These are phyloP conservation scores for Xerocomus minutiporus DNA, from an alignment of 1,284 basidiomycete species.

Conservation along the genomic window DNA sequence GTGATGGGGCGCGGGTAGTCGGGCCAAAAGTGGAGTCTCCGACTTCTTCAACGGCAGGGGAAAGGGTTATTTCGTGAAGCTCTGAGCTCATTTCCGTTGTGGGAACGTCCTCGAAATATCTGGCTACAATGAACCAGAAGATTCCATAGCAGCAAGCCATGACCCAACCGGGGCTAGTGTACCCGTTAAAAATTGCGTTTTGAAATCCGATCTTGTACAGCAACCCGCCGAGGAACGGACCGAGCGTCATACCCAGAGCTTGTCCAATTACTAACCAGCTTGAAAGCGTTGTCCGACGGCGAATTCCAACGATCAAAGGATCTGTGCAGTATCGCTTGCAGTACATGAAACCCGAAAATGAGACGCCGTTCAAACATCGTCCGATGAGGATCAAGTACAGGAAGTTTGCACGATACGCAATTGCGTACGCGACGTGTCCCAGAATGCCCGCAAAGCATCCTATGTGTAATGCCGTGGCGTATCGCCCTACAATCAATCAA, in stretches of 20 bases:
- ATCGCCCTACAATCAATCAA: conserved; percentile 41
- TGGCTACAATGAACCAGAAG: conserved; percentile 45
- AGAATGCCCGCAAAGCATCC: conserved; percentile 40
- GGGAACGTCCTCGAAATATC: conserved; percentile 53
- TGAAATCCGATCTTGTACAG: conserved; percentile 54
- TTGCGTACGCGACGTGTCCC: conserved; percentile 42
- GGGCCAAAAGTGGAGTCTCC: conserved; percentile 1
- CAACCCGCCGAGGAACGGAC: conserved; percentile 64
- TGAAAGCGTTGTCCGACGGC: conserved; percentile 58
- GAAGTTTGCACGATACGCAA: conserved; percentile 43
- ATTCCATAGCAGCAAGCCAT: conserved; percentile 52
- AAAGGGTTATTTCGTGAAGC: conserved; percentile 6
- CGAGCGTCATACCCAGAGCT: conserved; percentile 57
- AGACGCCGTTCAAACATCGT: conserved; percentile 44
- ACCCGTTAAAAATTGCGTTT: conserved; percentile 54
- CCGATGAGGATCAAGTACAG: conserved; percentile 49
- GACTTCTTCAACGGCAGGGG: conserved; percentile 7
- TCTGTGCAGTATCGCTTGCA: conserved; percentile 63
- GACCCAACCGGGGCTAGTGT: conserved; percentile 64
- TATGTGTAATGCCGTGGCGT: conserved; percentile 44
- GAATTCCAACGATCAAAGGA: conserved; percentile 60
- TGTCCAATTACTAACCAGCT: conserved; percentile 63
- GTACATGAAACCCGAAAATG: conserved; percentile 47
- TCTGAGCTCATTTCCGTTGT: conserved; percentile 10
- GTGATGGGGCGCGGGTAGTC: neutral